Percentiles rank a stretch among this genome's conserved stretches.
Conservation (phyloP, 257 asterid species). For the Solanum appendiculatum region DNA sequence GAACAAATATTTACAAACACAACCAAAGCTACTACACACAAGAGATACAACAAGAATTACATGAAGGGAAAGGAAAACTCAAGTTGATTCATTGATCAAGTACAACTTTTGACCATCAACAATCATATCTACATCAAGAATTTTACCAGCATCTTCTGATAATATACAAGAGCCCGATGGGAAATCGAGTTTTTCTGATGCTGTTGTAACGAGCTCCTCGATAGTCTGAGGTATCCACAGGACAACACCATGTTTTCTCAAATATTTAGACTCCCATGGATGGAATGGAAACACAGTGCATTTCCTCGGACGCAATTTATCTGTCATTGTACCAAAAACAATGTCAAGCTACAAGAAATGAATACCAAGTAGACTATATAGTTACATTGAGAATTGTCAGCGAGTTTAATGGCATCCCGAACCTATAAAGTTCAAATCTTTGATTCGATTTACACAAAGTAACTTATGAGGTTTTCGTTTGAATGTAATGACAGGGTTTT, state of each 20-base stretch:
- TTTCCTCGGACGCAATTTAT: constrained; percentile 35
- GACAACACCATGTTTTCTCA: constrained; percentile 52
- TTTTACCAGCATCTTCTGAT: constrained; percentile 84
- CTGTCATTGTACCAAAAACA: constrained; percentile 15
- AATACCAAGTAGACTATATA: neutral
- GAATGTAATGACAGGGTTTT: neutral
- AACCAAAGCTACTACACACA: neutral
- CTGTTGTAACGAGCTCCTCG: constrained; percentile 51
- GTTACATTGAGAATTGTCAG: neutral
- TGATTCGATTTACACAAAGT: neutral
- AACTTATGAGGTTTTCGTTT: neutral
- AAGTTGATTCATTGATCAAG: constrained; percentile 31
- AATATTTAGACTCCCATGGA: constrained; percentile 56
- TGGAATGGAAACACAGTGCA: constrained; percentile 75
- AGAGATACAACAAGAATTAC: neutral
- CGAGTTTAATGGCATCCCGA: neutral
- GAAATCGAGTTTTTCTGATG: constrained; percentile 33
- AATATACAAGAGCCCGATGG: constrained; percentile 32
- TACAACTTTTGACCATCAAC: constrained; percentile 57
- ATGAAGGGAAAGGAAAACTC: neutral
- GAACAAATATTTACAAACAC: neutral
- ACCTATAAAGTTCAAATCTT: neutral
- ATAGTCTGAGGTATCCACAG: constrained; percentile 67
- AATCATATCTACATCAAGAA: constrained; percentile 56
- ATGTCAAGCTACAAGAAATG: neutral